These are phyloP conservation scores for Cladophialophora immunda DNA, from an alignment of 2,329 filamentous ascomycete genomes.

Conservation along the genomic window DNA sequence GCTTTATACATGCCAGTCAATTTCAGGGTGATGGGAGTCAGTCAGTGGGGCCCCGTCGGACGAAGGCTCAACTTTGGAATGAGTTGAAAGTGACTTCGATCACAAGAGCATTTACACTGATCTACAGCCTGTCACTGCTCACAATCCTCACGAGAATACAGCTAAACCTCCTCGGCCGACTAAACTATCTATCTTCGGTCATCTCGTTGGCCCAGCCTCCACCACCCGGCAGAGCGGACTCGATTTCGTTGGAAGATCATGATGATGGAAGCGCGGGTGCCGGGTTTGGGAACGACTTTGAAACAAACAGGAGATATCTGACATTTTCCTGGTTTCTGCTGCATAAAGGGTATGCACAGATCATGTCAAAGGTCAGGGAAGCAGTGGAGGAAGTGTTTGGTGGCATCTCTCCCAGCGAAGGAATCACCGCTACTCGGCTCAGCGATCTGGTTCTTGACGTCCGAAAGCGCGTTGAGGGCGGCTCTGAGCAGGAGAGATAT, in stretches of 20 bases:
- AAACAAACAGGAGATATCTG: slow-evolving; percentile 92
- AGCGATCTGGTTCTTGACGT: slow-evolving; percentile 83
- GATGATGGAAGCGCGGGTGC: slow-evolving; percentile 88
- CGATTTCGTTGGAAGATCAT: slow-evolving; percentile 88
- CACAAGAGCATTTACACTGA: slow-evolving; percentile 86
- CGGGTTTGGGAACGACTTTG: slow-evolving; percentile 86
- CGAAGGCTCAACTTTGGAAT: slow-evolving; percentile 94
- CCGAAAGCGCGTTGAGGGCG: slow-evolving; percentile 83
- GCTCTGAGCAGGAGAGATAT: slow-evolving; percentile 69
- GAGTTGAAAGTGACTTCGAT: slow-evolving; percentile 94
- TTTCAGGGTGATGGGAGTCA: slow-evolving; percentile 59
- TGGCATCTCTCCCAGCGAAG: slow-evolving; percentile 85
- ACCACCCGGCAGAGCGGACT: slow-evolving; percentile 55
- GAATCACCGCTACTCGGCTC: slow-evolving; percentile 81
- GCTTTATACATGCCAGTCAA: slow-evolving; percentile 84
- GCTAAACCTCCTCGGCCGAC: slow-evolving; percentile 92
- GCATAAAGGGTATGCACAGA: slow-evolving; percentile 84
- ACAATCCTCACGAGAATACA: slow-evolving; percentile 94
- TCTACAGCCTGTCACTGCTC: slow-evolving; percentile 89
- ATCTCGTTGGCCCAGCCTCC: slow-evolving; percentile 85
- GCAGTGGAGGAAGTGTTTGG: slow-evolving; percentile 91
- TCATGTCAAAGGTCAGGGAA: slow-evolving; percentile 81
- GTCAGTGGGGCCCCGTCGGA: slow-evolving; percentile 65
- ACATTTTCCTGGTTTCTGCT: slow-evolving; percentile 99
- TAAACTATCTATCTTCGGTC: slow-evolving; percentile 95